Evolutionary conservation across 2,329 filamentous ascomycete species (phyloP), one percentile per base, ranked within the genome.

Genomic region (Penicillium sp.): DNA sequence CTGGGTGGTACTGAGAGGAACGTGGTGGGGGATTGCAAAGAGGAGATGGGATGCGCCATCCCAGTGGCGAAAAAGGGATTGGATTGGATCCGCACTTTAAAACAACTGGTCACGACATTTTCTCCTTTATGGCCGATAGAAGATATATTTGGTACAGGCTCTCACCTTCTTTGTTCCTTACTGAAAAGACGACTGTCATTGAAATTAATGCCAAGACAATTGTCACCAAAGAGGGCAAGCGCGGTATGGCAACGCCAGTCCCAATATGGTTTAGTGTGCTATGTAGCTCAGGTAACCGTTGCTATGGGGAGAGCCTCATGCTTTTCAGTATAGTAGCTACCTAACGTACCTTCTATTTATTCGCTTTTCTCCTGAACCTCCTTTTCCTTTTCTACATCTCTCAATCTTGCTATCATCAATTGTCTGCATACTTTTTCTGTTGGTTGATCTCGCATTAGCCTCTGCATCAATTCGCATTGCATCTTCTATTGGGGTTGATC

Each of bases 221-320:
- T 73, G 70, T 56, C 74, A 54, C 79, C 80, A 65, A 82, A 83
- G 65, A 81, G 75, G 60, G 77, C 31, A 80, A 63, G 68, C 58
- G 70, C 63, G 69, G 73, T 61, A 70, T 63, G 58, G 79, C 42
- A n/a, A 10, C n/a, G 21, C 79, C 78, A 69, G 73, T 23, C 75
- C 72, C 71, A 68, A 67, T 74, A 64, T n/a, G 52, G 62, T 6
- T 58, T 73, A 69, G 70, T 37, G 60, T 50, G 52, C 46, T 49
- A 54, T 63, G 68, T 69, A 66, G 65, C 64, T 67, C 63, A 60
- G 68, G 66, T 65, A 69, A 68, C 63, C 57, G 75, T 78, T 77
- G 75, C 72, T 69, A 50, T 50, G 65, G 72, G 65, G 68, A 68
- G 69, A 72, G 47, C 52, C 56, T 52, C 57, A 56, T 59, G 52